A percentile compares a stretch with the other conserved stretches of the same genome.
phyloP scores from a whole-genome alignment of 768 basidiomycete species.

The Lactifluus piperatus region DNA sequence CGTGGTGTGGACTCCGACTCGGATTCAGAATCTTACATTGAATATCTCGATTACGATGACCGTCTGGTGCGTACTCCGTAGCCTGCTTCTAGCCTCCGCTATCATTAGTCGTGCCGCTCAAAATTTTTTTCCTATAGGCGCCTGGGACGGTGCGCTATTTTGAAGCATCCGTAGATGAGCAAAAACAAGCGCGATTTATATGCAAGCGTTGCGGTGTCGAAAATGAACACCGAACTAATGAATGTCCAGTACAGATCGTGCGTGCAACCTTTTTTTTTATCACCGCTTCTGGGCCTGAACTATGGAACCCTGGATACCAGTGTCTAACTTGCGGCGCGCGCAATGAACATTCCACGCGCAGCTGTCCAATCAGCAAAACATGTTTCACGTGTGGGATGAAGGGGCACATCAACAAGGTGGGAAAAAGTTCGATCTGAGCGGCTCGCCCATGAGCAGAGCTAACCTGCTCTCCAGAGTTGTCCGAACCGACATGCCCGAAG shows the following conservation, averaged over 20 bases:
- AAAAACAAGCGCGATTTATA: conserved; percentile 40
- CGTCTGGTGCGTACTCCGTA: conserved; percentile 36
- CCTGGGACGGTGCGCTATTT: conserved; percentile 54
- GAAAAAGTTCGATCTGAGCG: conserved; percentile 18
- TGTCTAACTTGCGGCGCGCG: conserved; percentile 76
- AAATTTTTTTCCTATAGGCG: conserved; percentile 31
- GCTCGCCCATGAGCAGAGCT: background rate
- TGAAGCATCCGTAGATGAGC: conserved; percentile 34
- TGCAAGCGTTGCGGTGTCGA: conserved; percentile 77
- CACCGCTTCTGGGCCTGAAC: background rate
- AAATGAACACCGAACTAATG: conserved; percentile 54
- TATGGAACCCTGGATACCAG: conserved; percentile 30
- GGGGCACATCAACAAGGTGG: conserved; percentile 65
- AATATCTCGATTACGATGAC: conserved; percentile 66
- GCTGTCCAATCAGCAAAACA: conserved; percentile 73
- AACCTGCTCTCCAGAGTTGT: conserved; percentile 43
- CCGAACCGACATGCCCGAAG: conserved; percentile 46
- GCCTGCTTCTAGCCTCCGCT: background rate
- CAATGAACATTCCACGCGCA: conserved; percentile 68
- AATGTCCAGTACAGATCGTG: conserved; percentile 70
- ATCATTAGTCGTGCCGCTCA: background rate
- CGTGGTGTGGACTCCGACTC: conserved; percentile 41
- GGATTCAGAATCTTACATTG: conserved; percentile 59
- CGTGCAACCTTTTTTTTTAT: conserved; percentile 23
- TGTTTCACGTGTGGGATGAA: conserved; percentile 81